Evolutionary conservation across 768 basidiomycete genomes (phyloP).

Genomic region (Podaxis carcinomalis): DNA sequence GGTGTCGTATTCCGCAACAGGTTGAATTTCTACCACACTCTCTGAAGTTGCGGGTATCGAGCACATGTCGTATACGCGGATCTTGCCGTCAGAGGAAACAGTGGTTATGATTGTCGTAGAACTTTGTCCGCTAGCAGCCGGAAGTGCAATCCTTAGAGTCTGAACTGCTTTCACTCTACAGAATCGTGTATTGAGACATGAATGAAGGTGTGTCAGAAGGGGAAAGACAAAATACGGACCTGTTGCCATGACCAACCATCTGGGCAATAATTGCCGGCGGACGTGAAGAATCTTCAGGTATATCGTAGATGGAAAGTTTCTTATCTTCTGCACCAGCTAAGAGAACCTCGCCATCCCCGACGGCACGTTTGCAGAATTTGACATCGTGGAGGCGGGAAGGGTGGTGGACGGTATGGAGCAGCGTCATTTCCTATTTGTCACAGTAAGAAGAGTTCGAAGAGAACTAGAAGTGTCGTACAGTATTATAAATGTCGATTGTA

Average conservation of each 20-base stretch:
- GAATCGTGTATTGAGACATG: background rate
- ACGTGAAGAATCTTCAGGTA: conserved; percentile 40
- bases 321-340: conserved; percentile 90
- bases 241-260: conserved; percentile 79
- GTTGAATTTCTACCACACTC: conserved; percentile 36
- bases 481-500: conserved; percentile 79
- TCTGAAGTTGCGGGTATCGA: conserved; percentile 30
- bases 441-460: background rate
- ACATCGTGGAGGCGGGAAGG: conserved; percentile 83
- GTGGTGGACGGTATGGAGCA: conserved; percentile 70
- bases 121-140: conserved; percentile 25
- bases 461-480: conserved; percentile 39
- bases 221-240: conserved; percentile 39
- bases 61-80: conserved; percentile 72
- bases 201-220: conserved; percentile 9
- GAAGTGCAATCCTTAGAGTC: conserved; percentile 58
- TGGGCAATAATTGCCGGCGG: conserved; percentile 61
- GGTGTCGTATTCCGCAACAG: conserved; percentile 72
- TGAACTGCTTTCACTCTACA: conserved; percentile 78
- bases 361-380: conserved; percentile 62
- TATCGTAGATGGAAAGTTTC: conserved; percentile 73
- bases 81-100: conserved; percentile 86
- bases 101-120: conserved; percentile 68
- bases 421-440: conserved; percentile 63
- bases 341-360: conserved; percentile 60